These are phyloP conservation scores for Phragmites australis DNA, from an alignment of 176 grass and related monocot species.

Conservation along the genomic window DNA sequence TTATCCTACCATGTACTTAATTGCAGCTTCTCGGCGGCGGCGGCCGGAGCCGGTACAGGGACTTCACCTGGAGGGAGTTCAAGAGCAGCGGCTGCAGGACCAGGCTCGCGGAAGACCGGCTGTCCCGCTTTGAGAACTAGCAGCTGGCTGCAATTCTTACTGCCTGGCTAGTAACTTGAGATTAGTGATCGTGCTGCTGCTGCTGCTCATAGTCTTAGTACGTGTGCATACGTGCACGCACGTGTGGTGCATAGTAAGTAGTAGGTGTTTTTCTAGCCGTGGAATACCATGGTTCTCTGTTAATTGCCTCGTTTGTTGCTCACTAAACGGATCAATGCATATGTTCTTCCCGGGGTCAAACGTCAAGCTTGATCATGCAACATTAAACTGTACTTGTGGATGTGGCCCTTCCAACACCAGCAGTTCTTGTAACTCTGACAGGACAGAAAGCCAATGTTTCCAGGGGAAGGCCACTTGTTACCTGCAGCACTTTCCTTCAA, in stretches of 20 bases:
- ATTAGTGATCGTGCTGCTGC: background rate
- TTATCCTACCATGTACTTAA: too few species aligned
- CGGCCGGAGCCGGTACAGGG: conserved; percentile 73
- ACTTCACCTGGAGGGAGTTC: conserved; percentile 96
- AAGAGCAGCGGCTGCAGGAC: conserved; percentile 55
- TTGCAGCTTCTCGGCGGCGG: conserved; percentile 54
- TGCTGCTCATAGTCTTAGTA: background rate
- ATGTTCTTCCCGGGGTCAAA: background rate
- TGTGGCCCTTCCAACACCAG: background rate
- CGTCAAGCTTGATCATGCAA: background rate
- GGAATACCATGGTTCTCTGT: background rate
- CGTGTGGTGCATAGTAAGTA: background rate
- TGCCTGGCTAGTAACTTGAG: background rate
- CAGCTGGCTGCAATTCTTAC: background rate
- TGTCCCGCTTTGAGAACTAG: conserved; percentile 67
- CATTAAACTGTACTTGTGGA: background rate
- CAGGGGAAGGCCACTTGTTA: background rate
- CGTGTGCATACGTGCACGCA: background rate
- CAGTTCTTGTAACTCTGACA: background rate
- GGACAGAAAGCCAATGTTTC: background rate
- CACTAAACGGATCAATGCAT: too few species aligned
- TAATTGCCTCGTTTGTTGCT: too few species aligned
- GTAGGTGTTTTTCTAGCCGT: background rate
- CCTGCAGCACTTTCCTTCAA: background rate
- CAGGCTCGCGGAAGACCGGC: conserved; percentile 68